phyloP scores from a whole-genome alignment of 148 eudicot species.

The Spergularia bocconei region DNA sequence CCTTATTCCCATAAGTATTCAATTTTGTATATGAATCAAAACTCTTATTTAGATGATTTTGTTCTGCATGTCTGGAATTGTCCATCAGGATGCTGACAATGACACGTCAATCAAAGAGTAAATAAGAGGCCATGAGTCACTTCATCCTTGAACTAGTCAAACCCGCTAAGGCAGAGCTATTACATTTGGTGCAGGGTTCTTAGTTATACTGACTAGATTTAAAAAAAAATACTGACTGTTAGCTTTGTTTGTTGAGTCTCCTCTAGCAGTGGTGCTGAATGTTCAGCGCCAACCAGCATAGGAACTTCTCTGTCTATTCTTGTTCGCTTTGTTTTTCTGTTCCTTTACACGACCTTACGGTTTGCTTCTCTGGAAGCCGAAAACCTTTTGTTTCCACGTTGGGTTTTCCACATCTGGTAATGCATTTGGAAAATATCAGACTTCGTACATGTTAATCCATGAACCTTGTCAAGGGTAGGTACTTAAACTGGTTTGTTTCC shows the following conservation, averaged over 20 bases:
- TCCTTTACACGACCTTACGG: neutral
- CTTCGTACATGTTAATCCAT: neutral
- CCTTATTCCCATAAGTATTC: too few relatives aligned
- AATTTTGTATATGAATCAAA: neutral
- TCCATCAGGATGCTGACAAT: neutral
- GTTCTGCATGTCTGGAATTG: neutral
- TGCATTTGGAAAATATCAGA: neutral
- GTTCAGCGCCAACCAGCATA: neutral
- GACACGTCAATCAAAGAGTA: neutral
- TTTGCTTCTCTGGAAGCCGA: neutral
- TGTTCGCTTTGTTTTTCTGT: too few relatives aligned
- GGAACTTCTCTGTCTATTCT: neutral
- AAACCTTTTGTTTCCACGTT: neutral
- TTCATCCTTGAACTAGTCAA: neutral
- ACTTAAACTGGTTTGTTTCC: neutral
- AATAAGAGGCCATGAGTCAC: neutral
- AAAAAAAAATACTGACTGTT: neutral
- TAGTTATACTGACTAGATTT: neutral
- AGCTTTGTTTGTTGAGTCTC: neutral
- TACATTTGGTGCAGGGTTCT: neutral
- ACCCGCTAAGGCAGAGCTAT: neutral
- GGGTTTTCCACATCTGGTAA: slow-evolving; percentile 1
- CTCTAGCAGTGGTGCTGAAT: neutral
- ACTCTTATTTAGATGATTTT: neutral
- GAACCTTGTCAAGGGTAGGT: neutral